Percentiles rank a stretch among this genome's conserved stretches.
Evolutionary conservation across 306 rosid species (phyloP).

Genomic region (Rubus idaeus): DNA sequence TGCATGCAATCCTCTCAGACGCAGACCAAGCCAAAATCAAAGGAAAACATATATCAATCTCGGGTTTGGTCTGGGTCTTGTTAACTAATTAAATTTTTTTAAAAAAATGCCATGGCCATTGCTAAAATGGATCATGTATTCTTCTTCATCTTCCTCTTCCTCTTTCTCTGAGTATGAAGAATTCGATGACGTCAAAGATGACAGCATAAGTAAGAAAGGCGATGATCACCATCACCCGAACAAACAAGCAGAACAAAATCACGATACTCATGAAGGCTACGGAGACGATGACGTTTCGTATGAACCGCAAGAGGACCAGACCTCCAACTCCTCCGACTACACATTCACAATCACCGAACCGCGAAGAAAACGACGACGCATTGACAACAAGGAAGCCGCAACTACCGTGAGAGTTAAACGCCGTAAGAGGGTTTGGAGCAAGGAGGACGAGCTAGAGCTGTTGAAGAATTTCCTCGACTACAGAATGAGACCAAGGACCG

Average conservation of each 20-base stretch:
- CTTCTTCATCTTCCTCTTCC: slow-evolving; percentile 25
- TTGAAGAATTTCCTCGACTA: slow-evolving; percentile 64
- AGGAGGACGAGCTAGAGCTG: slow-evolving; percentile 75
- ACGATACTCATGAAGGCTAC: neutral
- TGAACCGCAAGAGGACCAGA: neutral
- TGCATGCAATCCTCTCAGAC: neutral
- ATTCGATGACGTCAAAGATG: neutral
- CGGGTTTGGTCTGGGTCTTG: slow-evolving; percentile 19
- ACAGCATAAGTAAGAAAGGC: neutral
- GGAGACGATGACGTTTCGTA: slow-evolving; percentile 12
- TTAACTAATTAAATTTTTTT: neutral
- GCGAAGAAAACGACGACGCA: slow-evolving; percentile 41
- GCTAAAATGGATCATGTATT: slow-evolving; percentile 29
- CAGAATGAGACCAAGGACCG: slow-evolving; percentile 31
- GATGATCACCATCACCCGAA: neutral
- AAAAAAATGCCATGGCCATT: slow-evolving; percentile 33
- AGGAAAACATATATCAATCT: neutral
- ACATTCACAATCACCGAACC: slow-evolving; percentile 21
- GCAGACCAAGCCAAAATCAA: slow-evolving; percentile 5
- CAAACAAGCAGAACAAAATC: neutral
- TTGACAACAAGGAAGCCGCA: slow-evolving; percentile 17
- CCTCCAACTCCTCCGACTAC: slow-evolving; percentile 35
- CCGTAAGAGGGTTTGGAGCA: slow-evolving; percentile 60
- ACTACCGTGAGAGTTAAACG: neutral
- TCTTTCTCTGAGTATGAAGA: slow-evolving; percentile 13